Percentiles rank a stretch among this genome's conserved stretches.
Conservation (phyloP, 768 basidiomycete species). For the Hericium rajendrae region DNA sequence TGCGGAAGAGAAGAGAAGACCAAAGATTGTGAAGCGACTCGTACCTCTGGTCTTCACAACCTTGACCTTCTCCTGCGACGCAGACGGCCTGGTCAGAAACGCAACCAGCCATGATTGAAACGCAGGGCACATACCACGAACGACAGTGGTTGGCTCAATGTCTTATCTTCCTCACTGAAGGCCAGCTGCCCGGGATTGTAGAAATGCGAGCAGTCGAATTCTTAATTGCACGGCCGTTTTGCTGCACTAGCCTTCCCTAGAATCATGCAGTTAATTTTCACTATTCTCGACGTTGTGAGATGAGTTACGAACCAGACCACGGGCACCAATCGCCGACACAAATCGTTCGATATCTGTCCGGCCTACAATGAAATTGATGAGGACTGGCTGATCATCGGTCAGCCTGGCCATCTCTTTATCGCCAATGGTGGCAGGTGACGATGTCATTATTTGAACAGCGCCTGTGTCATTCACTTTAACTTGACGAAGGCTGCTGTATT, state of each 20-base stretch:
- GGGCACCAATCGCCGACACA: not conserved
- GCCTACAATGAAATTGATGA: not conserved
- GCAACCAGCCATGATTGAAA: slow-evolving; percentile 5
- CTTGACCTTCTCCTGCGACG: slow-evolving; percentile 9
- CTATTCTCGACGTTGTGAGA: not conserved
- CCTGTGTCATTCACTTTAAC: not conserved
- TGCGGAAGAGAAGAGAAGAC: too few relatives aligned
- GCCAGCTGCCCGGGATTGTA: slow-evolving; percentile 10
- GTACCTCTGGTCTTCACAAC: slow-evolving; percentile 1
- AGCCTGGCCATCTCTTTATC: not conserved
- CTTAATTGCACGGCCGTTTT: slow-evolving; percentile 2
- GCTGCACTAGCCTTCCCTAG: not conserved
- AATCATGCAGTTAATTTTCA: not conserved
- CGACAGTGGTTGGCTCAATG: slow-evolving; percentile 1
- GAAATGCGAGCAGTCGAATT: slow-evolving; percentile 6
- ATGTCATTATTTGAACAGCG: not conserved
- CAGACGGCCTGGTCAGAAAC: not conserved
- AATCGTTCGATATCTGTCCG: not conserved
- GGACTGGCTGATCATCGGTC: not conserved
- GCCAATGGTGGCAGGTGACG: not conserved
- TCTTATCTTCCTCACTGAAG: slow-evolving; percentile 1
- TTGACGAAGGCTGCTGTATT: not conserved
- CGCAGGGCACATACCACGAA: slow-evolving; percentile 8
- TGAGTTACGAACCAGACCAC: not conserved
- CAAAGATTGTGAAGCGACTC: not conserved